Base-by-base conservation (phyloP, 2,329 filamentous ascomycete genomes). In the Ceratocystis cubensis region DNA sequence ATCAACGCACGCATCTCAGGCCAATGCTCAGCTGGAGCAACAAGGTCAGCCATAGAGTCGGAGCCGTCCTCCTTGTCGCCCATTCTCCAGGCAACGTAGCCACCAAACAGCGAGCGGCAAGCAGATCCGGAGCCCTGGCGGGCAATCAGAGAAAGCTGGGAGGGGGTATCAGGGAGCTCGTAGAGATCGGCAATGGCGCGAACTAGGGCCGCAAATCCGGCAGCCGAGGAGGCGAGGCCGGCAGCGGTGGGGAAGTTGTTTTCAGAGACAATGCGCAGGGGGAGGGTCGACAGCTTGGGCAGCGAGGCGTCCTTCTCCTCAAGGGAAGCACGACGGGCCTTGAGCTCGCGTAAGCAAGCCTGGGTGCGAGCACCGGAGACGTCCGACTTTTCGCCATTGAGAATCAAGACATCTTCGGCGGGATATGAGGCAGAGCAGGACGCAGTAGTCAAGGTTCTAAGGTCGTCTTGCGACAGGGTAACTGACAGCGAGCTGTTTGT, bases 181-280 rank as follows among this genome's bases (percentile, higher is more conserved):
- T 97, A 99, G 50, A 99, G 84, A 75, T 97, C 84, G 45, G 94
- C 94, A 71, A 99, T 90, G 70, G 90, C 92, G 67, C 91, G 84
- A 22, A 97, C 85, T 5, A 88, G 78, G 22, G 86, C 86, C 2
- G 86, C 86, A 70, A 88, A 88, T 4, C 86, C 86, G 1, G 86
- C 86, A 0, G 86, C 86, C 0, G 86, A 88, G 20, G 84, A 87
- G 3, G 87, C 86, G 17, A 99, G 85, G 5, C 94, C 94, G 3
- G 94, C 94, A 30, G 94, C 94, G 1, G 94, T 99, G 70, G 94
- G 94, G 82, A 99, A 99, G 82, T 99, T 99, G 83, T 99, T 99
- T 79, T 94, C 89, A 67, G 89, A 94, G 66, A 96, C 91, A 70
- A 99, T 87, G 72, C 87, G 88, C 69, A 99, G 84, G 44, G 89